Conservation (phyloP, 306 rosid species). For the Dalbergia cochinchinensis region DNA sequence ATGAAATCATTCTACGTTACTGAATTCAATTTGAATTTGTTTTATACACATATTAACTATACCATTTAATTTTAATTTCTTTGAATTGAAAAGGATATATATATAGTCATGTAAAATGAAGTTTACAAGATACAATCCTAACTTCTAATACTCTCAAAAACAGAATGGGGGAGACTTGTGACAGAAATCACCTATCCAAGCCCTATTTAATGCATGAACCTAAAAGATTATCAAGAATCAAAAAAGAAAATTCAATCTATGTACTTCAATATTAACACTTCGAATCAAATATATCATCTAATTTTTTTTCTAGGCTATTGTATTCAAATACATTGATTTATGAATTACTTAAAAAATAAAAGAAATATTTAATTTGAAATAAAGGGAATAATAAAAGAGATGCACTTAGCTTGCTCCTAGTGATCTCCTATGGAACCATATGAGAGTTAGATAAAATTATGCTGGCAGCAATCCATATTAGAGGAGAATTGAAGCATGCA, state of each 20-base stretch:
- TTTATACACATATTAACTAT: not conserved
- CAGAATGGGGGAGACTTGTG: slow-evolving; percentile 7
- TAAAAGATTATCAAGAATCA: slow-evolving; percentile 28
- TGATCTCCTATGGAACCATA: not conserved
- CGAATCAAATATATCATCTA: not conserved
- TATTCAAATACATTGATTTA: too few relatives aligned
- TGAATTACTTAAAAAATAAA: too few relatives aligned
- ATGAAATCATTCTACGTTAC: not conserved
- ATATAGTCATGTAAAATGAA: slow-evolving; percentile 11
- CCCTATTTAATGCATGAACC: not conserved
- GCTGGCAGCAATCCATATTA: not conserved
- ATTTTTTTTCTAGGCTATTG: not conserved
- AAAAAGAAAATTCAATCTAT: not conserved
- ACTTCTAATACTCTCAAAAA: slow-evolving; percentile 28
- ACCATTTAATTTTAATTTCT: slow-evolving; percentile 1
- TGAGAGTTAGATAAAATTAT: slow-evolving; percentile 7
- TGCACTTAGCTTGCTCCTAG: not conserved
- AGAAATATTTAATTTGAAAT: too few relatives aligned
- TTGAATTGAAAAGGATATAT: not conserved
- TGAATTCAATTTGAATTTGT: not conserved
- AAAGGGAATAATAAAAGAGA: not conserved
- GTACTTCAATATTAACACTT: slow-evolving; percentile 1
- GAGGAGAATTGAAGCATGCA: not conserved
- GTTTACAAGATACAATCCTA: not conserved
- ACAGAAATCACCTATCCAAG: not conserved